A percentile compares a stretch with the other conserved stretches of the same genome.
phyloP scores from a whole-genome alignment of 805 yeast species.

The Suhomyces kilbournensis region DNA sequence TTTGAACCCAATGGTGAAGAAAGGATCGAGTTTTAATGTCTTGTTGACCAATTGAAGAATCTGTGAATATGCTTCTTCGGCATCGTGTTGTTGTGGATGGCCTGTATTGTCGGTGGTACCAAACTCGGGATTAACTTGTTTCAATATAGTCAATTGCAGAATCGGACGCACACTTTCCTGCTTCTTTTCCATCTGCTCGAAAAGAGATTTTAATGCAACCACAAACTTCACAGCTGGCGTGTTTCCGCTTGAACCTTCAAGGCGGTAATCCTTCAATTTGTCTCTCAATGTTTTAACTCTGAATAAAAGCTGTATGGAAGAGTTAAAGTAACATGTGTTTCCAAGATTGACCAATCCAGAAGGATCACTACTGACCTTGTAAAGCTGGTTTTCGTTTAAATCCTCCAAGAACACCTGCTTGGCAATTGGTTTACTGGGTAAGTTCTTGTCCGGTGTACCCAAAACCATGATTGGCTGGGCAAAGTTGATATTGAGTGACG shows the following conservation, averaged over 20 bases:
- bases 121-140: constrained; percentile 81
- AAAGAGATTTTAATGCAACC: constrained; percentile 40
- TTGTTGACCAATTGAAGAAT: constrained; percentile 53
- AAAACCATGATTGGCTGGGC: constrained; percentile 78
- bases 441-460: constrained; percentile 79
- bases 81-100: constrained; percentile 90
- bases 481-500: constrained; percentile 53
- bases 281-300: constrained; percentile 42
- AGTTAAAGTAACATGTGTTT: constrained; percentile 74
- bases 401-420: constrained; percentile 69
- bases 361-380: constrained; percentile 46
- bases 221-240: constrained; percentile 10
- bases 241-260: constrained; percentile 8
- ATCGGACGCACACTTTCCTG: constrained; percentile 61
- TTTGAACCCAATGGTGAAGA: constrained; percentile 64
- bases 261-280: constrained; percentile 14
- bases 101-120: constrained; percentile 74
- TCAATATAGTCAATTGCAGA: constrained; percentile 59
- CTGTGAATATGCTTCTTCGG: constrained; percentile 92
- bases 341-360: constrained; percentile 69
- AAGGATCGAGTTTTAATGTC: constrained; percentile 50
- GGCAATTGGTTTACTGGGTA: constrained; percentile 51
- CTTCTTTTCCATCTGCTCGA: constrained; percentile 44
- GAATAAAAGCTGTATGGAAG: constrained; percentile 59
- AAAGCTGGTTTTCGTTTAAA: constrained; percentile 45